phyloP scores from a whole-genome alignment of 306 rosid species.

The Dalbergia oliveri region DNA sequence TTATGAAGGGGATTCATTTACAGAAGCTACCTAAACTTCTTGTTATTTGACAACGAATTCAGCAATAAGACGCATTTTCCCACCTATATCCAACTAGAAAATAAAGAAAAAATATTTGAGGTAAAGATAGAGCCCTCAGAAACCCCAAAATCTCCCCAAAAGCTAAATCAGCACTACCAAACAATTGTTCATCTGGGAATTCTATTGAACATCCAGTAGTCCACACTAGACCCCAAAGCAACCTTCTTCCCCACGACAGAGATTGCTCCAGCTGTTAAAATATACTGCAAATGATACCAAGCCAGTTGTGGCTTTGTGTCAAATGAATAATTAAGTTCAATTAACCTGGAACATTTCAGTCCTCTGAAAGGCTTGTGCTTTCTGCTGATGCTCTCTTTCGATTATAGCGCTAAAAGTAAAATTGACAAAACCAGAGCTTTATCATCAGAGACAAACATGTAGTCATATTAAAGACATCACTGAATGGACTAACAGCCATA shows the following conservation, averaged over 20 bases:
- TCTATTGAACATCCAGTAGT: constrained; percentile 15
- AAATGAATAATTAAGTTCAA: constrained; percentile 39
- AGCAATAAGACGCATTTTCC: constrained; percentile 45
- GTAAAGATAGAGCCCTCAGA: constrained; percentile 35
- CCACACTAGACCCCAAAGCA: constrained; percentile 44
- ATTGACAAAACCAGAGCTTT: constrained; percentile 22
- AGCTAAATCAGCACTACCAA: constrained; percentile 47
- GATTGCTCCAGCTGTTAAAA: constrained; percentile 51
- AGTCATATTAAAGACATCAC: constrained; percentile 9
- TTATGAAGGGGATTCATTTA: constrained; percentile 26
- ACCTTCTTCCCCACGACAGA: constrained; percentile 46
- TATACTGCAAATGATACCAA: constrained; percentile 48
- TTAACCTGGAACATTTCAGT: constrained; percentile 61
- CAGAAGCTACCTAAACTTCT: constrained; percentile 47
- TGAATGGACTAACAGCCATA: constrained; percentile 13
- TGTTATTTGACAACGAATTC: constrained; percentile 50
- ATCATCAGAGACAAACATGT: constrained; percentile 33
- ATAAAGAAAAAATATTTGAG: constrained; percentile 28
- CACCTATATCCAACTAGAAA: constrained; percentile 42
- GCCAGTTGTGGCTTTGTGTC: constrained; percentile 42
- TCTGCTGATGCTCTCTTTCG: constrained; percentile 69
- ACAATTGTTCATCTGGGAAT: constrained; percentile 42
- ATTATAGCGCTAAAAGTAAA: constrained; percentile 72
- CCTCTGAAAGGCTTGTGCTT: constrained; percentile 52
- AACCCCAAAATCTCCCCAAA: constrained; percentile 50